Evolutionary conservation across 495 filamentous ascomycete genomes (phyloP).

Genomic region (Trichodelitschia bisporula): DNA sequence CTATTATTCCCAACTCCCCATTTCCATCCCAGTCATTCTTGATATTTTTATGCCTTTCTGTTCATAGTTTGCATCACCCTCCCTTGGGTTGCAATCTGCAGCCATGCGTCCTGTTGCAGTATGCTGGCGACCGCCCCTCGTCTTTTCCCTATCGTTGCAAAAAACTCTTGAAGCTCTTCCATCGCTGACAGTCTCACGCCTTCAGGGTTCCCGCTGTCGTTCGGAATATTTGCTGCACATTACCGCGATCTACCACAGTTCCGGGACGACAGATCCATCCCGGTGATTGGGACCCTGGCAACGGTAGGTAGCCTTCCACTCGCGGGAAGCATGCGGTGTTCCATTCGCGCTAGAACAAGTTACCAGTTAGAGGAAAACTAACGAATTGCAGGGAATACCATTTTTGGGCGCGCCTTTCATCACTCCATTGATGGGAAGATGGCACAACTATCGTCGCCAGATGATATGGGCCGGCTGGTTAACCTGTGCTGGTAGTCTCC

Average conservation of each 20-base stretch:
- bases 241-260: constrained; percentile 7
- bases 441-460: constrained; percentile 2
- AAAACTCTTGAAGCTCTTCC: neutral
- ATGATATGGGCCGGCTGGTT: constrained; percentile 9
- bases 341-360: no score
- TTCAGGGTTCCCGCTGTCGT: constrained; percentile 10
- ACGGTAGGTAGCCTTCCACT: no score
- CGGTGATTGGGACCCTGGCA: constrained; percentile 9
- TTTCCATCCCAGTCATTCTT: constrained; percentile 1
- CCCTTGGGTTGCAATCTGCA: neutral
- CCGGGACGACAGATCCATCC: constrained; percentile 3
- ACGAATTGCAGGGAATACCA: constrained; percentile 7
- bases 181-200: no score
- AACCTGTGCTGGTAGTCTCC: constrained; percentile 5
- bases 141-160: no score
- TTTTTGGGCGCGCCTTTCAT: constrained; percentile 10
- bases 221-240: constrained; percentile 12
- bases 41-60: neutral
- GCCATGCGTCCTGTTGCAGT: neutral
- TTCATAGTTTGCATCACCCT: neutral
- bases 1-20: no score
- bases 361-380: no score
- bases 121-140: no score
- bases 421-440: constrained; percentile 7
- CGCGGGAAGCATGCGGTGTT: no score